Percentiles rank a stretch among this genome's conserved stretches.
Conservation (phyloP, 2,329 filamentous ascomycete genomes). For the Tolypocladium tundrense region DNA sequence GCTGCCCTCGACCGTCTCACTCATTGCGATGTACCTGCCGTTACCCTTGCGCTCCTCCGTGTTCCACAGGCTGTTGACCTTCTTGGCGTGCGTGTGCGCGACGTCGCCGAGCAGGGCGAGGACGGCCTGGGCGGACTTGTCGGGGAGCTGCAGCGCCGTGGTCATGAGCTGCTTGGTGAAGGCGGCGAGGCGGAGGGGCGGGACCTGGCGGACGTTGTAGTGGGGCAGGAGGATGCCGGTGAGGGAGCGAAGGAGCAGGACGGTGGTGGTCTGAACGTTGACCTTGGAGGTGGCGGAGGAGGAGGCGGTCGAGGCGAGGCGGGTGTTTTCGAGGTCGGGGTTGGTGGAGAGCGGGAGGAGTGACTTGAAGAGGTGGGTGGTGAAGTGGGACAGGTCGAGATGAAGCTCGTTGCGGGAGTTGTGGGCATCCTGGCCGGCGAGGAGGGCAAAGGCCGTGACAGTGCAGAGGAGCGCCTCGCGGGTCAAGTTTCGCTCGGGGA, state of each 20-base stretch:
- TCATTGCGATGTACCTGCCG: constrained; percentile 68
- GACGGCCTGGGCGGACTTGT: constrained; percentile 76
- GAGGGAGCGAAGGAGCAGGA: constrained; percentile 80
- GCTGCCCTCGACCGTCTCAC: constrained; percentile 66
- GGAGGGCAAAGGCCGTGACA: constrained; percentile 90
- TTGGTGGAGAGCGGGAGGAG: constrained; percentile 71
- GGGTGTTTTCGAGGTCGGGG: constrained; percentile 73
- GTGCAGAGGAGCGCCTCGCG: constrained; percentile 89
- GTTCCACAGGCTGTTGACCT: constrained; percentile 81
- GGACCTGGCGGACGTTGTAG: constrained; percentile 62
- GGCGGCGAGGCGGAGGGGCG: constrained; percentile 76
- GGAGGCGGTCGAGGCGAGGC: constrained; percentile 25
- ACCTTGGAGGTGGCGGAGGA: constrained; percentile 51
- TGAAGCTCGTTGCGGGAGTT: constrained; percentile 73
- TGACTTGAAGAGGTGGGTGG: constrained; percentile 82
- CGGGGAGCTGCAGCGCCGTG: constrained; percentile 72
- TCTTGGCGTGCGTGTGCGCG: constrained; percentile 69
- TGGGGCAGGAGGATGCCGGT: constrained; percentile 70
- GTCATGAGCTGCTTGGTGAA: constrained; percentile 90
- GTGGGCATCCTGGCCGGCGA: constrained; percentile 86
- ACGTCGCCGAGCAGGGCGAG: constrained; percentile 70
- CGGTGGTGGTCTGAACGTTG: constrained; percentile 90
- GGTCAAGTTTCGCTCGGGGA: constrained; percentile 57
- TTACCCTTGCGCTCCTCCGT: constrained; percentile 91
- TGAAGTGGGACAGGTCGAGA: constrained; percentile 92